Evolutionary conservation across 1,139 yeast species (phyloP), one percentile per base, ranked within the genome.

Genomic region (Saccharomyces hybrid): DNA sequence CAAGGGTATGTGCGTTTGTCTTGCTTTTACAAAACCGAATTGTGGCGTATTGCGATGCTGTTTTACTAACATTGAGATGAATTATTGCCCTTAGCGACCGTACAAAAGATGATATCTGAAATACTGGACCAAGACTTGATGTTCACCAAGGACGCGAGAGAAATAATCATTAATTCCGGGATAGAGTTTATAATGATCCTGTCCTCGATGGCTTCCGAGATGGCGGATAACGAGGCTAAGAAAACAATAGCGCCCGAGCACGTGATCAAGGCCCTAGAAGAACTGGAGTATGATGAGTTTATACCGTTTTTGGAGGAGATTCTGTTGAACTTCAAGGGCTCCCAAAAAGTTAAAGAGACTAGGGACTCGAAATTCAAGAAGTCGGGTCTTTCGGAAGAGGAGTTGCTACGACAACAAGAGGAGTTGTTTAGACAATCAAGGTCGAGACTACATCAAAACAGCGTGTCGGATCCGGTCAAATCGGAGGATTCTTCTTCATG

Each of bases 191-290:
- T 95, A 57, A 93, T 93, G 95, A 89, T 93, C 60, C 75, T 93
- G 52, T 87, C 97, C 11, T 88, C 96, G 3, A 96, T 90, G 71
- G 87, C 95, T 57, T 91, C 95, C 67, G 99, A 95, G 61, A 89
- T 93, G 61, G 98, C 99, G 1, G 99, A 93, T 66, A 87, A 87
- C 65, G 99, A 93, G 68, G 86, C 96, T 52, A 93, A 93, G 71
- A 95, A 93, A 72, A 93, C 99, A 7, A 93, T 93, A 53, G 96
- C 97, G 0, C 86, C 96, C 1, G 99, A 93, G 68, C 99, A 93
- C 70, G 98, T 93, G 49, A 81, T 93, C 58, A 87, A 86, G 67
- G 98, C 99, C 0, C 76, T 93, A 52, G 86, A 83, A 60, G 96
- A 88, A 64, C 77, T 93, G 58, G 99, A 96, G 48, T 93, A 90